Base-by-base conservation (phyloP, 805 yeast species). In the Ogataea naganishii region DNA sequence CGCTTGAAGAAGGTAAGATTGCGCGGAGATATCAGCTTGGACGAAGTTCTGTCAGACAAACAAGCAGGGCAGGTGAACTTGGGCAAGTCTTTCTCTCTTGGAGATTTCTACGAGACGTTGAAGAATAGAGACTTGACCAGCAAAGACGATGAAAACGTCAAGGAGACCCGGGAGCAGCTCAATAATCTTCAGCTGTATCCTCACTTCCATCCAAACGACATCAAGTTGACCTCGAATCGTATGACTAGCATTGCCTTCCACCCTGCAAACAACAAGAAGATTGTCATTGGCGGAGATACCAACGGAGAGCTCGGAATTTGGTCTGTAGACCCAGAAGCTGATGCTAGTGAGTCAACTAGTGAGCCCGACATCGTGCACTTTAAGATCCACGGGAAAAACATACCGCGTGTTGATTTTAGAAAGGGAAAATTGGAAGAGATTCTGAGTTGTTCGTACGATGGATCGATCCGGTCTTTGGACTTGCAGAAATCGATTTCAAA, bases 281-380 rank as follows among this genome's bases (percentile, higher is more conserved):
- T 89, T 4, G 64, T 86, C 2, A 49, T 83, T 19, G 96, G 86
- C 1, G 97, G 96, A 26, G 98, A 92, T 54, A 83, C 84, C 9
- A 57, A 60, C n/a, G 98, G 98, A 5, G 69, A 75, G 38, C 56
- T 86, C 24, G 96, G 96, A 0, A 64, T 92, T 11, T 89, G 96
- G 96, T 76, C 88, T 25, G 79, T 82, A 6, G 43, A 49, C 32
- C 49, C 47, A 20, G 39, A 44, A 15, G 38, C 44, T n/a, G 38
- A 46, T 12, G 40, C 36, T 5, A 58, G 53, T 16, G 46, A 51
- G 4, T 74, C 68, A 37, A 54, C 50, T 3, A 59, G 53, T 6
- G 64, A 53, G 4, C 75, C 75, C 0, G 70, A 74, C 23, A 70
- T 83, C 3, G 58, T 81, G 0, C 69, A 72, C 14, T 67, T 86